Base-by-base conservation (phyloP, 2,329 filamentous ascomycete species). In the Colletotrichum sp. region DNA sequence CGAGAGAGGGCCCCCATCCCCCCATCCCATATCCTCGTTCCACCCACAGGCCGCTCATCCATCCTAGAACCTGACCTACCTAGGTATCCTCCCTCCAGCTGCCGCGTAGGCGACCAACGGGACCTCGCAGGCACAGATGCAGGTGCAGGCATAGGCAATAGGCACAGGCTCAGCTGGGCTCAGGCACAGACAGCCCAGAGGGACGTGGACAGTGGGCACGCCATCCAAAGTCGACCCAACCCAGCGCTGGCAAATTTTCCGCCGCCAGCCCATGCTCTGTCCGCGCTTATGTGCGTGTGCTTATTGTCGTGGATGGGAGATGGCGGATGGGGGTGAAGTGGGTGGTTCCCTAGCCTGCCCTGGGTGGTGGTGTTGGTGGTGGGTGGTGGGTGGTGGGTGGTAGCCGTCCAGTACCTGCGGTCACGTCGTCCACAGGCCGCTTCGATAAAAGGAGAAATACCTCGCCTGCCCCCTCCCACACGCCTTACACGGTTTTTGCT, bases 391-490 rank as follows among this genome's bases (percentile, higher is more conserved):
- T 34, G 59, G 59, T 62, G 59, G 28, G 32, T 52, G 44, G 44
- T 52, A 52, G 44, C 44, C 44, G 44, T 52, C 44, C 44, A 52
- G 44, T 52, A 52, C 44, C 44, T 52, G n/a, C 44, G 3, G 60
- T 63, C 28, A 18, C 30, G 30, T 63, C 60, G 60, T 63, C 60
- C 60, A 63, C 34, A n/a, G 59, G 72, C 49, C 52, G 60, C 57
- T n/a, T 68, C 34, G 30, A 44, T 39, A 71, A 75, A 76, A 76
- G 55, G 72, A 76, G 75, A 71, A 76, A 76, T 76, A 71, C 75
- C 75, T 71, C 72, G 74, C 67, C 75, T 49, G 36, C 62, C 72
- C 74, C 66, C 66, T 62, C 64, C 62, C 74, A 39, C 60, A 36
- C 64, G 44, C 16, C 49, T 57, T 13, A 24, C 39, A 12, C 59